Base-by-base conservation (phyloP, 75 land plant genomes). In the Pseudotsuga menziesii region DNA sequence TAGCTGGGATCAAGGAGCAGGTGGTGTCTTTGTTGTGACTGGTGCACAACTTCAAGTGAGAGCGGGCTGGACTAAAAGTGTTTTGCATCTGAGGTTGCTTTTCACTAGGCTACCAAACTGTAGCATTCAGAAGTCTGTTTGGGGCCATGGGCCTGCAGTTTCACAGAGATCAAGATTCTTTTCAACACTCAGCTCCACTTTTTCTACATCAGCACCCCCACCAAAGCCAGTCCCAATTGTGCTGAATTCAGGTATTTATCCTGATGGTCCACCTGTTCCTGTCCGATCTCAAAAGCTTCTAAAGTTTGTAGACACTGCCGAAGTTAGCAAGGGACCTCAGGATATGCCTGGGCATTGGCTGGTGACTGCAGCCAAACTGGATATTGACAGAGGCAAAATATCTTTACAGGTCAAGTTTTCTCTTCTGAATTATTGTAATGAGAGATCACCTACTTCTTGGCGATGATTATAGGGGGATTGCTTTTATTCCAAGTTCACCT, bases 271-370 rank as follows among this genome's bases (percentile, higher is more conserved):
- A 23, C 96, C 96, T 8, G 88, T 80, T 20, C 92, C 88, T 13
- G 82, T 90, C 27, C 86, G 83, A 17, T 83, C 82, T 14, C 72
- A 66, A 55, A 93, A 93, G 86, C 83, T 95, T 15, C 80, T 93
- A n/a, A 93, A 84, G 71, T 89, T 63, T 81, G 94, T 95, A 56
- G 93, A 93, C 59, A 85, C 85, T 55, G 58, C 86, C 6, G 94
- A 94, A 85, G 80, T 93, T 44, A 84, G 80, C n/a, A 80, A 88
- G 23, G 96, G 98, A 32, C 91, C 98, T 12, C 89, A 93, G 67
- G 91, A 95, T 74, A 59, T 78, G 56, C 98, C 98, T 4, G 98
- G 98, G 14, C 98, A 95, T 77, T 95, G 98, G 98, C 58, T 95
- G 56, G 94, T 95, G 15, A 88, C 85, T 25, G 98, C 89, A 20